Evolutionary conservation across 2,329 filamentous ascomycete species (phyloP).

Genomic region (Pseudogymnoascus sp.): DNA sequence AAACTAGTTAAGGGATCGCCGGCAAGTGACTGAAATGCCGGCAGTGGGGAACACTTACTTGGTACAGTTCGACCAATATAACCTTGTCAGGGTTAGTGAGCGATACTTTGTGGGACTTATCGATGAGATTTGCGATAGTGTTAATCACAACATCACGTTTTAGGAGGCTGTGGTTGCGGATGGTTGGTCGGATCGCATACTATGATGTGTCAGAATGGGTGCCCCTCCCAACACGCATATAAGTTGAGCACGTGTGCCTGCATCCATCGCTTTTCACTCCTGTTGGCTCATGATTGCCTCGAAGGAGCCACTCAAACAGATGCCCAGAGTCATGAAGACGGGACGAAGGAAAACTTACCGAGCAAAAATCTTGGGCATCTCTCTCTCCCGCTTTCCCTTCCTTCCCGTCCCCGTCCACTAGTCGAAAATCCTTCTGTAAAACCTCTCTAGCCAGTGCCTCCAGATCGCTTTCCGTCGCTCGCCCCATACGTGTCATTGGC

Average conservation of each 20-base stretch:
- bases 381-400: conserved; percentile 18
- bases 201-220: conserved; percentile 28
- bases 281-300: neutral
- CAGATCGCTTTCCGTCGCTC: conserved; percentile 61
- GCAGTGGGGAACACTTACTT: conserved; percentile 43
- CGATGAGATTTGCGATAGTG: conserved; percentile 45
- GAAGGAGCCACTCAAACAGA: neutral
- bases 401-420: conserved; percentile 30
- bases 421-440: conserved; percentile 51
- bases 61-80: conserved; percentile 71
- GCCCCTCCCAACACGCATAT: neutral
- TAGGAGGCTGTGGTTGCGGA: conserved; percentile 63
- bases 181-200: conserved; percentile 78
- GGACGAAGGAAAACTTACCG: conserved; percentile 9
- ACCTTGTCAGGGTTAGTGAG: conserved; percentile 71
- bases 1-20: conserved; percentile 14
- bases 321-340: neutral
- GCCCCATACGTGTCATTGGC: conserved; percentile 46
- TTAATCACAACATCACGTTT: conserved; percentile 63
- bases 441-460: conserved; percentile 56
- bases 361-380: conserved; percentile 14
- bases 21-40: neutral
- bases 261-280: neutral
- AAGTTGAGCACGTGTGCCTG: neutral
- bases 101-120: conserved; percentile 64